Evolutionary conservation across 805 yeast species (phyloP).

Genomic region (Schizosaccharomyces lindneri): DNA sequence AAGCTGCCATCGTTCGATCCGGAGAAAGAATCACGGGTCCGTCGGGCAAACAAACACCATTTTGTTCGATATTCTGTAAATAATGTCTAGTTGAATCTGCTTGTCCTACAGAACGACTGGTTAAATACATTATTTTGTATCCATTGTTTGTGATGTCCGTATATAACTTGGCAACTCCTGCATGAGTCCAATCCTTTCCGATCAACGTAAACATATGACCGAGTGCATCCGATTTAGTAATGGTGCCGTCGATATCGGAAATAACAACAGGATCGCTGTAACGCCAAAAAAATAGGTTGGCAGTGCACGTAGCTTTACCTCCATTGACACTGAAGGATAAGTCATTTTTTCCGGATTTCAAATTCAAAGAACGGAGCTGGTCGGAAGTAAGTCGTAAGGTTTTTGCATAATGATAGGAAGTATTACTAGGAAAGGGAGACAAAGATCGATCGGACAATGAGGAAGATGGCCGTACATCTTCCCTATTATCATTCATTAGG

Average conservation of each 20-base stretch:
- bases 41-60: conserved; percentile 35
- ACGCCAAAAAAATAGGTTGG: conserved; percentile 66
- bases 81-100: conserved; percentile 81
- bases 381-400: conserved; percentile 80
- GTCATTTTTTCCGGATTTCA: conserved; percentile 58
- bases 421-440: not conserved
- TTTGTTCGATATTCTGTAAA: conserved; percentile 53
- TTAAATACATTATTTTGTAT: conserved; percentile 74
- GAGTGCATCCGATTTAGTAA: conserved; percentile 88
- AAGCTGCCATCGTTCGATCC: conserved; percentile 87
- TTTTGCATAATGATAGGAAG: conserved; percentile 29
- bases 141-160: conserved; percentile 74
- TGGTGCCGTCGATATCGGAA: conserved; percentile 93
- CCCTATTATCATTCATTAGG: not conserved
- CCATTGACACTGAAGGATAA: conserved; percentile 48
- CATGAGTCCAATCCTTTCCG: conserved; percentile 95
- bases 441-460: not conserved
- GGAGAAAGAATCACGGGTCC: conserved; percentile 94
- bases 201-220: conserved; percentile 86
- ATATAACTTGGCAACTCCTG: conserved; percentile 78
- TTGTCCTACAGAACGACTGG: conserved; percentile 87
- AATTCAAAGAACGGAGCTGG: conserved; percentile 47
- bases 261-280: conserved; percentile 71
- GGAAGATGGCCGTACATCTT: not conserved
- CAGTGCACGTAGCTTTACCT: conserved; percentile 50